These are phyloP conservation scores for Madurella mycetomatis DNA, from an alignment of 2,329 filamentous ascomycete species.

Conservation along the genomic window DNA sequence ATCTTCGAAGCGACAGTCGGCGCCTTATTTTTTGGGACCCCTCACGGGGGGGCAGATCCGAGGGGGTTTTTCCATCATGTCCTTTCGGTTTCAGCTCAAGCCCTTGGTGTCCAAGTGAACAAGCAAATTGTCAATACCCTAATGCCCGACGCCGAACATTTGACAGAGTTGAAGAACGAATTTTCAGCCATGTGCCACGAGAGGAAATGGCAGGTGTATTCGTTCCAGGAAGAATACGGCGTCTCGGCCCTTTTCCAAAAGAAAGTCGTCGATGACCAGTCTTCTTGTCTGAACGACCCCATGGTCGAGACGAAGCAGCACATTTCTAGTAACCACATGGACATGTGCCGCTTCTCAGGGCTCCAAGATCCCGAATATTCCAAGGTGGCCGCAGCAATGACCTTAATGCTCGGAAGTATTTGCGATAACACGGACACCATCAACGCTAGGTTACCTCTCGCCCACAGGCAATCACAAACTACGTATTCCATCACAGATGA, in stretches of 20 bases:
- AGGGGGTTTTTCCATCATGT: constrained; percentile 23
- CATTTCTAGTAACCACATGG: constrained; percentile 32
- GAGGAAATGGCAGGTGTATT: constrained; percentile 31
- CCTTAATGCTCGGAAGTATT: neutral
- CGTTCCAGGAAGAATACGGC: constrained; percentile 31
- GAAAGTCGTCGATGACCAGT: constrained; percentile 34
- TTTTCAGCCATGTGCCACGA: constrained; percentile 28
- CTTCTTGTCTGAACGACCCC: constrained; percentile 31
- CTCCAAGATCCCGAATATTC: constrained; percentile 28
- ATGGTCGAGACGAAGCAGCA: constrained; percentile 31
- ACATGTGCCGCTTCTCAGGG: constrained; percentile 32
- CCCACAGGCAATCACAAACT: no score
- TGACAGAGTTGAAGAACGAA: constrained; percentile 28
- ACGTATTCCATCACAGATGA: no score
- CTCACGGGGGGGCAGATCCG: constrained; percentile 29
- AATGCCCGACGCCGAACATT: constrained; percentile 30
- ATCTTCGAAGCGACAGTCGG: constrained; percentile 24
- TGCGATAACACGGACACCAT: neutral
- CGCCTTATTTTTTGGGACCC: constrained; percentile 33
- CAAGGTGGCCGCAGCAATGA: constrained; percentile 31
- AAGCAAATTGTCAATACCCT: constrained; percentile 31
- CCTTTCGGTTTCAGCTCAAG: constrained; percentile 16
- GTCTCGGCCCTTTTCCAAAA: constrained; percentile 2
- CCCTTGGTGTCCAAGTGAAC: constrained; percentile 27
- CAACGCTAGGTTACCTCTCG: neutral